These are phyloP conservation scores for Neurospora discreta DNA, from an alignment of 495 filamentous ascomycete genomes.

Conservation along the genomic window DNA sequence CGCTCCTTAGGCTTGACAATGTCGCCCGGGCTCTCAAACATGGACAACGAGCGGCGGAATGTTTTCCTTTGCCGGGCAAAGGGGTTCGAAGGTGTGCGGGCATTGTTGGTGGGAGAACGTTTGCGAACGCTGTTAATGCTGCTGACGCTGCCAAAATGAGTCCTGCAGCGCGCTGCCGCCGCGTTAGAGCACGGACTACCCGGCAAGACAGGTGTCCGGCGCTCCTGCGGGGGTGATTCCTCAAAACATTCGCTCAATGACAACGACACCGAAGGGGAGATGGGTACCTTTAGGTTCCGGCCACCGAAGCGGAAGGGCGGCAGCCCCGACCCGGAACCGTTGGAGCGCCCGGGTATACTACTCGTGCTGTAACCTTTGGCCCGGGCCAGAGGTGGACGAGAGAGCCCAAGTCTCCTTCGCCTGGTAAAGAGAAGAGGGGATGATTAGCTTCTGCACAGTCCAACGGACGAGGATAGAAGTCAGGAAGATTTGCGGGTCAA, in stretches of 20 bases:
- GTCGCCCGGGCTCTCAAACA: conserved; percentile 90
- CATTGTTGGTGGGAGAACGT: conserved; percentile 61
- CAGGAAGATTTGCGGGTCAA: background rate
- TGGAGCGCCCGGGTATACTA: conserved; percentile 31
- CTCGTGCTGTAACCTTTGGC: conserved; percentile 47
- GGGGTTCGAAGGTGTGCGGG: conserved; percentile 61
- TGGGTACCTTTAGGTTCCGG: conserved; percentile 28
- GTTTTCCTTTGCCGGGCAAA: conserved; percentile 73
- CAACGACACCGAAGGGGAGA: conserved; percentile 39
- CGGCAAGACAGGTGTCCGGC: conserved; percentile 29
- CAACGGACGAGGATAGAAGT: background rate
- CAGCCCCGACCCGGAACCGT: conserved; percentile 45
- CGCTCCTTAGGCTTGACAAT: conserved; percentile 60
- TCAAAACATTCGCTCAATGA: conserved; percentile 70
- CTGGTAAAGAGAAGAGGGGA: conserved; percentile 21
- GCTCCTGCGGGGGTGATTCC: conserved; percentile 66
- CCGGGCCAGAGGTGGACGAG: conserved; percentile 50
- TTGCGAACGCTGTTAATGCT: conserved; percentile 40
- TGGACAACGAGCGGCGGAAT: conserved; percentile 84
- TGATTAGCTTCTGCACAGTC: background rate
- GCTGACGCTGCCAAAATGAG: conserved; percentile 40
- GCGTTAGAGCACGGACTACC: conserved; percentile 37
- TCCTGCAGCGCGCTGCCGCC: conserved; percentile 48
- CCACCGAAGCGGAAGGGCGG: conserved; percentile 69
- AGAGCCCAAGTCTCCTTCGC: conserved; percentile 47